A percentile compares a stretch with the other conserved stretches of the same genome.
These are phyloP conservation scores for Verticillium zaregamsianum DNA, from an alignment of 2,329 filamentous ascomycete genomes.

Conservation along the genomic window DNA sequence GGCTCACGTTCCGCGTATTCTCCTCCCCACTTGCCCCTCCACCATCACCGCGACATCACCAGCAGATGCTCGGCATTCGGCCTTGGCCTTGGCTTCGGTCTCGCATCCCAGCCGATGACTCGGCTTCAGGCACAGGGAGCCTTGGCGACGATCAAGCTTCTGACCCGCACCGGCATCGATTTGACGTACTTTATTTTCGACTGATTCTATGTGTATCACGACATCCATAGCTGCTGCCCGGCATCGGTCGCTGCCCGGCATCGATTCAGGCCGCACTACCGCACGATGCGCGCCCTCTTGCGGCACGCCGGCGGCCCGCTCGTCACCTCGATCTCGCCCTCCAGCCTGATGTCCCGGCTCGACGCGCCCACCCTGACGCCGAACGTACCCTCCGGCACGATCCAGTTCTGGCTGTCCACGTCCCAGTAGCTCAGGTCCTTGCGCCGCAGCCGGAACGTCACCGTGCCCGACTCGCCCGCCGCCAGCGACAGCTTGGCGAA, in stretches of 20 bases:
- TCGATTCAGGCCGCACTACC: too few species aligned
- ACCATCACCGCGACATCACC: background rate
- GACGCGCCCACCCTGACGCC: constrained; percentile 39
- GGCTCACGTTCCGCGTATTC: background rate
- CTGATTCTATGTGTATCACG: background rate
- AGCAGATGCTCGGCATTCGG: background rate
- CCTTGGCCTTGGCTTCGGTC: background rate
- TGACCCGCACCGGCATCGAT: background rate
- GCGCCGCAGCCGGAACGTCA: constrained; percentile 52
- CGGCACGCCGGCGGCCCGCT: background rate
- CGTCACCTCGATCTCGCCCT: constrained; percentile 16
- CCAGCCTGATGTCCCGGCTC: constrained; percentile 39
- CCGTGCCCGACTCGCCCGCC: constrained; percentile 39
- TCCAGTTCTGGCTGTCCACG: constrained; percentile 55
- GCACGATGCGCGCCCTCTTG: background rate
- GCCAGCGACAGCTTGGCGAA: constrained; percentile 58
- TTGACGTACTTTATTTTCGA: background rate
- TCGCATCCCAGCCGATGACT: background rate
- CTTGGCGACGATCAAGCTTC: background rate
- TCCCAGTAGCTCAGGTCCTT: constrained; percentile 67
- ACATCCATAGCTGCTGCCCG: background rate
- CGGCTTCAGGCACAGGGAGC: background rate
- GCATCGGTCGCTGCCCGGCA: too few species aligned
- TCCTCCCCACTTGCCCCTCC: background rate
- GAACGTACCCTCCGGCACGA: constrained; percentile 41